Evolutionary conservation across 2,329 filamentous ascomycete species (phyloP), one percentile per base, ranked within the genome.

Genomic region (Colletotrichum sp.): DNA sequence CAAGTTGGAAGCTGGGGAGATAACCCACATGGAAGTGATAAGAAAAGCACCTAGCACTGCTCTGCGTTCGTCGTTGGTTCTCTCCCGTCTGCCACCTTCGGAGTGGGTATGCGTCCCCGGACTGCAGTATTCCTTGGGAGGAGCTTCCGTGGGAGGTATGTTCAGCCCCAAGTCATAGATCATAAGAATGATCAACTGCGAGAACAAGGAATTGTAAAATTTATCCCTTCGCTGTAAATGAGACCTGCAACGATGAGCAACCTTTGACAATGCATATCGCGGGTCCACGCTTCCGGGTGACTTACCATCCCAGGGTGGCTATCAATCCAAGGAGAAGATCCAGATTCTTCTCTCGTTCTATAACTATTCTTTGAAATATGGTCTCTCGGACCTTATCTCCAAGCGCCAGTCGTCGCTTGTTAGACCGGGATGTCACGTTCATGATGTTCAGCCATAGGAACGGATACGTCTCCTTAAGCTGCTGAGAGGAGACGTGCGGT

Each of bases 1-100:
- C 5, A n/a, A n/a, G 0, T n/a, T 2, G 8, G 1, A 44, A 1
- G 39, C 39, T 0, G 16, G 5, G 3, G 39, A 44, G 18, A n/a
- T 10, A 44, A 44, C 39, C 39, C 16, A 44, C 39, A 44, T 44
- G 18, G 39, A 44, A n/a, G 39, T 44, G 1, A 44, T 10, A 1
- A n/a, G 39, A 6, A 44, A 44, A 10, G 39, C 39, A 44, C 39
- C 39, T 10, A 44, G 39, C 39, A 44, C 39, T 10, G 39, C 39
- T 6, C 39, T 44, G 5, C 39, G 39, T 18, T n/a, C 39, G 16
- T 44, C 39, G 39, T 44, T 10, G 39, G 39, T 44, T 44, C 39
- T 44, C 39, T n/a, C 39, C 5, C 39, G 39, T 44, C 39, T 44
- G 18, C 39, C 16, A n/a, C 18, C 39, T 44, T 44, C 39, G 16